Evolutionary conservation across 1,139 yeast species (phyloP).

Genomic region (Hanseniaspora sp.): DNA sequence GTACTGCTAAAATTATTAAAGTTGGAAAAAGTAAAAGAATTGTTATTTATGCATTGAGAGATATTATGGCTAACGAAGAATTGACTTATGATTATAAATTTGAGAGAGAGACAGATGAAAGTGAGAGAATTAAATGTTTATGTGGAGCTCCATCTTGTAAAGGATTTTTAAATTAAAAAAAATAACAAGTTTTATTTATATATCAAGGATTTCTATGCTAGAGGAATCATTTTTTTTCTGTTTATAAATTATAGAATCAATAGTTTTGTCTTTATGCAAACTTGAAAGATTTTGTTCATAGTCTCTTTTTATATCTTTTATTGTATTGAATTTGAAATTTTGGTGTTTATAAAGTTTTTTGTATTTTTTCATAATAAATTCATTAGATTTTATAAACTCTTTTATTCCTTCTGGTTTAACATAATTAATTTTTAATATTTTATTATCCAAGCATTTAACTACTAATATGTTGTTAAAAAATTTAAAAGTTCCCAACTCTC

Average conservation of each 20-base stretch:
- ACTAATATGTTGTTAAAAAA: not conserved
- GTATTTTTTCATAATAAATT: not conserved
- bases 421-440: not conserved
- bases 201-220: not conserved
- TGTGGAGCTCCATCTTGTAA: conserved; percentile 95
- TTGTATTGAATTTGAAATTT: not conserved
- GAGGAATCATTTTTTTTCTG: not conserved
- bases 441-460: not conserved
- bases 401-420: not conserved
- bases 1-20: conserved; percentile 91
- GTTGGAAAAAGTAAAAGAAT: conserved; percentile 90
- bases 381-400: not conserved
- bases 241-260: not conserved
- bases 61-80: conserved; percentile 82
- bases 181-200: not conserved
- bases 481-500: not conserved
- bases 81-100: conserved; percentile 91
- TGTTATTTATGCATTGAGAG: conserved; percentile 86
- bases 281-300: not conserved
- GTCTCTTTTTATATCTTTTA: not conserved
- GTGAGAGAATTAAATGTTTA: conserved; percentile 77
- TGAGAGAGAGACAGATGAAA: conserved; percentile 82
- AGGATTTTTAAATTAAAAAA: conserved; percentile 65
- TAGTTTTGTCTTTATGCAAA: not conserved
- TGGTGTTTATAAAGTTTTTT: not conserved